These are phyloP conservation scores for Colletotrichum agaves DNA, from an alignment of 2,329 filamentous ascomycete genomes.

Conservation along the genomic window DNA sequence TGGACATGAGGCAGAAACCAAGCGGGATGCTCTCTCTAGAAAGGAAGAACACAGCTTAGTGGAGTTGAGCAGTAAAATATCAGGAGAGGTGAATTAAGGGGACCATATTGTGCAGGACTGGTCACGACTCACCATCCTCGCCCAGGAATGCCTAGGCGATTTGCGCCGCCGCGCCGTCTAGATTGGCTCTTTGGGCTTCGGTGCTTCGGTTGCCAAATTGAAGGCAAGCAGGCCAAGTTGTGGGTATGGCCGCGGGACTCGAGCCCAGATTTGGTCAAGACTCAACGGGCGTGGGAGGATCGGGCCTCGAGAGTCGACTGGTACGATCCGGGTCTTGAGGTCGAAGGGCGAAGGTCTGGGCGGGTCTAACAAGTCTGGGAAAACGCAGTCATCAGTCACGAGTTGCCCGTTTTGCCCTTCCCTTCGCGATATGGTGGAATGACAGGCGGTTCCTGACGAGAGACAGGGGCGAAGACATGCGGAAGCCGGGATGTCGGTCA, in stretches of 20 bases:
- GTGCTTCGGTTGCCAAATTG: conserved; percentile 15
- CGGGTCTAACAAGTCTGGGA: neutral
- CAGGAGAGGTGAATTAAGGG: conserved; percentile 10
- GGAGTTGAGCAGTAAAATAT: conserved; percentile 9
- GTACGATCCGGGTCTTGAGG: conserved; percentile 30
- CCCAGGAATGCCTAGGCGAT: conserved; percentile 16
- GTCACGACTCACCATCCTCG: conserved; percentile 3
- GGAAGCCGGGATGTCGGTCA: conserved; percentile 12
- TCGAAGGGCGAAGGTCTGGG: conserved; percentile 6
- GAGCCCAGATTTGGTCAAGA: no score
- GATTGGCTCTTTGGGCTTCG: conserved; percentile 15
- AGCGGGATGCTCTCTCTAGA: neutral
- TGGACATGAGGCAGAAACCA: conserved; percentile 1
- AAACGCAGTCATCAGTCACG: neutral
- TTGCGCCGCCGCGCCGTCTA: neutral
- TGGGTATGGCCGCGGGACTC: neutral
- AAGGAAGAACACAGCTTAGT: neutral
- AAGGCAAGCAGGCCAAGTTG: conserved; percentile 16
- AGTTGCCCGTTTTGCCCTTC: conserved; percentile 8
- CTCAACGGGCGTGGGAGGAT: neutral
- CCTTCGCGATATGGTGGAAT: neutral
- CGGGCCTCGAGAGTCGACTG: conserved; percentile 13
- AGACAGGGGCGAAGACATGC: conserved; percentile 7
- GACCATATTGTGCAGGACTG: neutral
- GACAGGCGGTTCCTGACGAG: conserved; percentile 5